Percentiles rank a stretch among this genome's conserved stretches.
phyloP scores from a whole-genome alignment of 169 alveolate genomes.

The Plasmodium knowlesi region DNA sequence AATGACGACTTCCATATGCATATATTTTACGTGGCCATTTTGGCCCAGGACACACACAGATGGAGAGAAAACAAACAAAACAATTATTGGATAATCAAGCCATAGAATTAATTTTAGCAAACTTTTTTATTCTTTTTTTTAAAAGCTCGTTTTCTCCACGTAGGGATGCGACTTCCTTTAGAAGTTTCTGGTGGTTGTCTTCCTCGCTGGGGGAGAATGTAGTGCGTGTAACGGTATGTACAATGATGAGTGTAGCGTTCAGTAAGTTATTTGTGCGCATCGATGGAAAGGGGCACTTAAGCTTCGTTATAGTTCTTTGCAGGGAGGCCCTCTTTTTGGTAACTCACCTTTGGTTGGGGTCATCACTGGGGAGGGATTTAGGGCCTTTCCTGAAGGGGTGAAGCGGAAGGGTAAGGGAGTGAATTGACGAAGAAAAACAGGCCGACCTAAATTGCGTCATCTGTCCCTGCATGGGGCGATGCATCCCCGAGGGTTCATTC shows the following conservation, averaged over 20 bases:
- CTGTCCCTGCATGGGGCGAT: too few relatives aligned
- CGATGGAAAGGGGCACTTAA: not conserved
- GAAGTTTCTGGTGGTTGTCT: constrained; percentile 1
- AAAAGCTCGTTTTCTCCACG: constrained; percentile 54
- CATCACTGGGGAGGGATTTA: not conserved
- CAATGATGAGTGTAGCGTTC: not conserved
- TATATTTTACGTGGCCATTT: not conserved
- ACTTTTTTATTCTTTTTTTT: constrained; percentile 59
- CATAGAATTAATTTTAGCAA: constrained; percentile 17
- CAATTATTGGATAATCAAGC: not conserved
- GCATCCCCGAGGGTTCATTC: too few relatives aligned
- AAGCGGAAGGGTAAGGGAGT: not conserved
- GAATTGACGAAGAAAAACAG: not conserved
- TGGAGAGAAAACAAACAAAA: not conserved
- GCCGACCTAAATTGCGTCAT: not conserved
- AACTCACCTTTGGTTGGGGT: not conserved
- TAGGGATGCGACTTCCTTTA: constrained; percentile 30
- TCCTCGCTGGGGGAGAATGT: constrained; percentile 10
- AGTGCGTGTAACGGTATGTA: not conserved
- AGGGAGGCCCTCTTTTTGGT: not conserved
- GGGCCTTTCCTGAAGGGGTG: not conserved
- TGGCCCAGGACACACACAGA: not conserved
- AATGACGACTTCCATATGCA: not conserved
- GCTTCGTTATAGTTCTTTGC: not conserved
- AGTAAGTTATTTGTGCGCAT: not conserved